Base-by-base conservation (phyloP, 31 red algal genomes). In the Asparagopsis taxiformis region DNA sequence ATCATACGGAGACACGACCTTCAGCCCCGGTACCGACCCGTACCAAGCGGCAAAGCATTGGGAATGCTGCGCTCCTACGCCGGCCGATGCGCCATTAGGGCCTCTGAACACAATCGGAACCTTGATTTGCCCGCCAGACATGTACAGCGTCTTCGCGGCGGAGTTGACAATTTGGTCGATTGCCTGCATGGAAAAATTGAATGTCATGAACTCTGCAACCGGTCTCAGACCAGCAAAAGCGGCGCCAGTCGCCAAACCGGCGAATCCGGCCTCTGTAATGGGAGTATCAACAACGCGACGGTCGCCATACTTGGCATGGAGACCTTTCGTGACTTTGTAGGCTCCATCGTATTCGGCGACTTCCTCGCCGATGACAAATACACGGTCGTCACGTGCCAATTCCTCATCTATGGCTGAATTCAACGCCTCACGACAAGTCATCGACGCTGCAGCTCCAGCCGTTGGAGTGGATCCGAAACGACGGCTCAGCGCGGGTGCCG, bases 91-190 rank as follows among this genome's bases (percentile, higher is more conserved):
- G 4, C 89, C 89, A 62, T 93, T 94, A n/a, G 97, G 97, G 0
- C 97, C 97, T 16, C 97, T 82, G 69, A 99, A 93, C 24, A 99
- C 97, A 59, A 99, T 96, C 8, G 97, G 97, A 4, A 88, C 85
- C 44, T 93, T 85, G 80, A 96, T 92, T 38, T 85, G 52, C 7
- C 97, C 97, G 6, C 85, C 92, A 33, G 88, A 96, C 97, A 99
- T 99, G 77, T 99, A 99, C 59, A 79, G 72, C 1, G 84, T 91
- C 77, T 96, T 96, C 15, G 97, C 97, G 21, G 97, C 97, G 1
- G 76, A 87, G 84, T 96, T 99, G 69, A 99, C 93, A 63, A 99
- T 90, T 20, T 99, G 97, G 66, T 99, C 97, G 17, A 99, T 93
- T 3, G 89, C 97, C 65, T 93, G 89, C 89, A 93, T 93, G 32